These are phyloP conservation scores for Saccharomycopsis fibuligera DNA, from an alignment of 805 yeast species.

Conservation along the genomic window DNA sequence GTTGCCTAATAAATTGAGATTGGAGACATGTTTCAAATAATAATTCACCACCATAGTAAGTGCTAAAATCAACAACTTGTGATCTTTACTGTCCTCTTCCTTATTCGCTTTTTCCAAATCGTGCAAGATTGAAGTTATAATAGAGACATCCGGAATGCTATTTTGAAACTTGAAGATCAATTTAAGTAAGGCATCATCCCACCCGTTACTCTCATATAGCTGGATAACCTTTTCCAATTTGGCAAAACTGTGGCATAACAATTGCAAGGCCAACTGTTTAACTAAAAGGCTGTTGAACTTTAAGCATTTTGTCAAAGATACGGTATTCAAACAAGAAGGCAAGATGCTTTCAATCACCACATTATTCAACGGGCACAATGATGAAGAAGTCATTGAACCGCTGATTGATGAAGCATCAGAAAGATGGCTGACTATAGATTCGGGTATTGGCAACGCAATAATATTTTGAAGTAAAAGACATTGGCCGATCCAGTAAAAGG, in stretches of 20 bases:
- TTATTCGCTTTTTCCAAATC: conserved; percentile 6
- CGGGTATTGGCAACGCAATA: conserved; percentile 52
- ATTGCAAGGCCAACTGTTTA: conserved; percentile 57
- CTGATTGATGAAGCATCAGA: neutral
- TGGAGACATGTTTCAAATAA: conserved; percentile 6
- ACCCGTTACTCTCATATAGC: conserved; percentile 34
- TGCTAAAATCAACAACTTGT: conserved; percentile 11
- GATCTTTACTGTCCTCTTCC: neutral
- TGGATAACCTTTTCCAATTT: conserved; percentile 42
- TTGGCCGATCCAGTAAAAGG: conserved; percentile 80
- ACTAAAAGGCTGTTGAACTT: conserved; percentile 44
- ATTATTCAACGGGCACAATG: conserved; percentile 28
- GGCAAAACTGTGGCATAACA: conserved; percentile 46
- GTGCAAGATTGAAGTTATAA: conserved; percentile 16
- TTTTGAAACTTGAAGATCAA: conserved; percentile 30
- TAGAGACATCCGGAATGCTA: conserved; percentile 29
- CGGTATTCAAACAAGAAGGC: conserved; percentile 58
- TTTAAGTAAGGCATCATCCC: conserved; percentile 33
- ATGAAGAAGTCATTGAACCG: neutral
- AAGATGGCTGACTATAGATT: conserved; percentile 3
- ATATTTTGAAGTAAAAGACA: conserved; percentile 55
- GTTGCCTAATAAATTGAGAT: conserved; percentile 1
- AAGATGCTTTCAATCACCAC: conserved; percentile 49
- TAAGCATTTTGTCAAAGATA: conserved; percentile 53
- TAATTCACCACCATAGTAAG: conserved; percentile 10